Evolutionary conservation across 129 eudicot species (phyloP).

Genomic region (Tanacetum coccineum): DNA sequence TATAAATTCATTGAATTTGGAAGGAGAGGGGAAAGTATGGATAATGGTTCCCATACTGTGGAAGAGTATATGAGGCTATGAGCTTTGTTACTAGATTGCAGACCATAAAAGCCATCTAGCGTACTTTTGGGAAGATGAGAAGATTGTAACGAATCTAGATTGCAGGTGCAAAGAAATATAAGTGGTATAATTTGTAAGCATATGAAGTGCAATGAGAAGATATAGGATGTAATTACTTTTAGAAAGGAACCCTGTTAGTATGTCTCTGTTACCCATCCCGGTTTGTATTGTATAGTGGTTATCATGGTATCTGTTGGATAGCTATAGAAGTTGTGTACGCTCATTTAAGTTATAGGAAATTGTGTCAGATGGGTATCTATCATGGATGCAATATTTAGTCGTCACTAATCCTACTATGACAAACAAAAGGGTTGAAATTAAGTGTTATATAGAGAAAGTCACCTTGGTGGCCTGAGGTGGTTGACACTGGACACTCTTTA

Average conservation of each 20-base stretch:
- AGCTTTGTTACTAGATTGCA: not conserved
- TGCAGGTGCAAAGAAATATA: not conserved
- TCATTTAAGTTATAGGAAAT: not conserved
- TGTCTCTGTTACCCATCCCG: not conserved
- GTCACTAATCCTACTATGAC: not conserved
- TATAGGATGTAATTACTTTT: not conserved
- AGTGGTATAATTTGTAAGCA: not conserved
- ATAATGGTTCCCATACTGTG: not conserved
- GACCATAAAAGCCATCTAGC: not conserved
- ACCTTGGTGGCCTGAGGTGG: conserved; percentile 16
- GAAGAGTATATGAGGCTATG: not conserved
- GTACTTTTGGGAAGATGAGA: not conserved
- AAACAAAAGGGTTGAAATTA: not conserved
- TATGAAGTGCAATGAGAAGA: not conserved
- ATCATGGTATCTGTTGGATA: conserved; percentile 3
- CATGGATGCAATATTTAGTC: not conserved
- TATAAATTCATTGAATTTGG: not conserved
- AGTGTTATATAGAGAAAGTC: conserved; percentile 1
- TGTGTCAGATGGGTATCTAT: not conserved
- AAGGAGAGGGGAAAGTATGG: not conserved
- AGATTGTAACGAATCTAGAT: not conserved
- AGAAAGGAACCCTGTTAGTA: not conserved
- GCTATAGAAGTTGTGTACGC: not conserved
- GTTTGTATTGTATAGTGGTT: not conserved
- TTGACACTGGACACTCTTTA: too few relatives aligned